These are phyloP conservation scores for Styphnolobium japonicum DNA, from an alignment of 306 rosid species.

Conservation along the genomic window DNA sequence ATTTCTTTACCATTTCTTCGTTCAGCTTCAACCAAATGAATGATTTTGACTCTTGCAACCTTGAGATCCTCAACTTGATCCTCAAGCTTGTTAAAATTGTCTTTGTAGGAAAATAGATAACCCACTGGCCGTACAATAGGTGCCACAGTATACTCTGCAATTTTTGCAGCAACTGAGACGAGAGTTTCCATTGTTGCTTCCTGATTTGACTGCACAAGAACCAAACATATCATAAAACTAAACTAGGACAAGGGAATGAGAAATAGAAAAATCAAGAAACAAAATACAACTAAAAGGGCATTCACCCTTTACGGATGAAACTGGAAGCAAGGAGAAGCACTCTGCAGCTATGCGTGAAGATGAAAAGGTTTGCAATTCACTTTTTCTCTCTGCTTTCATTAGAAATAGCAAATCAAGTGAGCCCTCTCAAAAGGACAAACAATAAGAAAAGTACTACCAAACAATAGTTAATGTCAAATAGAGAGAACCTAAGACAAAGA, in stretches of 20 bases:
- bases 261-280: neutral
- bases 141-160: neutral
- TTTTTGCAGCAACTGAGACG: neutral
- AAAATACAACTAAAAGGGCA: neutral
- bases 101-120: neutral
- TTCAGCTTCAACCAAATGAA: neutral
- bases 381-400: too few relatives aligned
- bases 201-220: neutral
- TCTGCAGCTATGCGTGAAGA: neutral
- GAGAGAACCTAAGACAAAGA: neutral
- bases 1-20: neutral
- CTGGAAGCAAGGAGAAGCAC: neutral
- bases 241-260: neutral
- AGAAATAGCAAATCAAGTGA: too few relatives aligned
- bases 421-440: too few relatives aligned
- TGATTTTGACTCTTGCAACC: neutral
- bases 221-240: neutral
- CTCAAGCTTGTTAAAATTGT: neutral
- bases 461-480: too few relatives aligned
- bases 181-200: neutral
- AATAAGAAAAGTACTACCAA: too few relatives aligned
- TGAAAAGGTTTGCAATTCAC: neutral
- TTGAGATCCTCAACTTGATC: neutral
- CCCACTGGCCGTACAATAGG: conserved; percentile 20
- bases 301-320: neutral